Conservation (phyloP, 305 asterid genomes). For the Fraxinus dipetala region DNA sequence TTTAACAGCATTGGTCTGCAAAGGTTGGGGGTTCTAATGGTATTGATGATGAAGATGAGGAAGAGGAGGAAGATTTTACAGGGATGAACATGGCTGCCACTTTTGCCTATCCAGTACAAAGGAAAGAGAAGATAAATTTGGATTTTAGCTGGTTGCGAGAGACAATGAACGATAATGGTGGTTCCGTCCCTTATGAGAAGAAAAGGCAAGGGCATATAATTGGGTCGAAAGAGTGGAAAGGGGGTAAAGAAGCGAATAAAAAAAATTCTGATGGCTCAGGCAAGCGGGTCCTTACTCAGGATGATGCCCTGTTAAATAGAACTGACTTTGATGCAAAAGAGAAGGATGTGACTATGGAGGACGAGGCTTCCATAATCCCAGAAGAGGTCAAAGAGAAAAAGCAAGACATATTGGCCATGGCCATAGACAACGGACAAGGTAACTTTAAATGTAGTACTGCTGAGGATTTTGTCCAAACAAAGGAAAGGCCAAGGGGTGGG, state of each 20-base stretch:
- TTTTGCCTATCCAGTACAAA: constrained; percentile 60
- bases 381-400: constrained; percentile 26
- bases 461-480: constrained; percentile 21
- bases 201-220: constrained; percentile 24
- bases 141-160: constrained; percentile 62
- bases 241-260: constrained; percentile 22
- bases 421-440: constrained; percentile 21
- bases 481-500: constrained; percentile 19
- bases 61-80: constrained; percentile 44
- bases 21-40: constrained; percentile 25
- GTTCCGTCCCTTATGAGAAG: constrained; percentile 20
- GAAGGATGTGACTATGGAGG: constrained; percentile 19
- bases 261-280: constrained; percentile 23
- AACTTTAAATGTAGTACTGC: constrained; percentile 16
- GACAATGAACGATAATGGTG: constrained; percentile 31
- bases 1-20: constrained; percentile 70
- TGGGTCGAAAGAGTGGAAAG: constrained; percentile 15
- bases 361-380: constrained; percentile 17
- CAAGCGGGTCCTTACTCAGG: constrained; percentile 16
- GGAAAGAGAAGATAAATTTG: constrained; percentile 66
- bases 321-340: constrained; percentile 23
- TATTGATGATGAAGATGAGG: constrained; percentile 36
- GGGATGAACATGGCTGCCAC: constrained; percentile 44
- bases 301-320: constrained; percentile 13
- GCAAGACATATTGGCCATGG: constrained; percentile 22